A percentile compares a stretch with the other conserved stretches of the same genome.
Conservation (phyloP, 148 eudicot species). For the Pharnaceum exiguum region DNA sequence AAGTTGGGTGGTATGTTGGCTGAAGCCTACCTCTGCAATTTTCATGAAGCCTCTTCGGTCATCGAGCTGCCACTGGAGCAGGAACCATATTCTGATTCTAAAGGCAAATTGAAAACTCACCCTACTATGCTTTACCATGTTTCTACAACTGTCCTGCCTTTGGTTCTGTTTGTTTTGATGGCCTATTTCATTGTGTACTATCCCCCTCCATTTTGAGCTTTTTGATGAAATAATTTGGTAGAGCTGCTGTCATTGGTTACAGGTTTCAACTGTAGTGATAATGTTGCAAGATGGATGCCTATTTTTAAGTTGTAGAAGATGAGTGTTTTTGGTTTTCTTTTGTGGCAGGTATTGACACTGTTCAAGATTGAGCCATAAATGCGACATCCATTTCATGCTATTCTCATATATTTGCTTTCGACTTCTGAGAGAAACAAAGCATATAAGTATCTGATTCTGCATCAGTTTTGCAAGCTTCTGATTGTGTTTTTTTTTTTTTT, state of each 20-base stretch:
- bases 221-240: not conserved
- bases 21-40: slow-evolving; percentile 60
- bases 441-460: no score
- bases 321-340: not conserved
- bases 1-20: slow-evolving; percentile 63
- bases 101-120: not conserved
- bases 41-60: slow-evolving; percentile 14
- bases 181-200: slow-evolving; percentile 2
- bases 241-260: not conserved
- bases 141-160: slow-evolving; percentile 13
- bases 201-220: not conserved
- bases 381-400: not conserved
- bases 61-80: not conserved
- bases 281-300: not conserved
- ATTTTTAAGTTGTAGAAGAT: not conserved
- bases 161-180: slow-evolving; percentile 5
- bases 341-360: slow-evolving; percentile 2
- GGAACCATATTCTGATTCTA: not conserved
- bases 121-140: not conserved
- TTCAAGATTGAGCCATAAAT: not conserved
- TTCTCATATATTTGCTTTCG: not conserved
- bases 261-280: not conserved
- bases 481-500: no score
- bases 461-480: no score
- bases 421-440: not conserved